Conservation (phyloP, 2,329 filamentous ascomycete genomes). For the Exophiala mesophila region DNA sequence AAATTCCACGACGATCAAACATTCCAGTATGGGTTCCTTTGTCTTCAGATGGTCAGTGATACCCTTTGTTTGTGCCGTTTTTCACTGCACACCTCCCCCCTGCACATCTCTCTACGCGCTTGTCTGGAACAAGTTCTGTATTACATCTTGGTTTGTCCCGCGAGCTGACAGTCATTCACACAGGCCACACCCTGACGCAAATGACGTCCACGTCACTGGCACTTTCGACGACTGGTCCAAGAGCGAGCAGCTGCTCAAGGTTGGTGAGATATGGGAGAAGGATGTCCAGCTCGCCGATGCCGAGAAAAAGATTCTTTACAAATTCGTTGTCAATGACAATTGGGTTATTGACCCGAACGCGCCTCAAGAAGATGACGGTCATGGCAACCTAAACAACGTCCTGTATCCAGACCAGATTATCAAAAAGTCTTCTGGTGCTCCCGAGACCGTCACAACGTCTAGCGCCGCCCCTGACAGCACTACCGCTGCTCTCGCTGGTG, state of each 20-base stretch:
- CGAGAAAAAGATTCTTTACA: constrained; percentile 79
- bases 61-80: not conserved
- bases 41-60: constrained; percentile 26
- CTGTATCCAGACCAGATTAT: constrained; percentile 69
- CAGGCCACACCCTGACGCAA: constrained; percentile 72
- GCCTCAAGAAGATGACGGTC: constrained; percentile 74
- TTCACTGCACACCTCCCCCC: not conserved
- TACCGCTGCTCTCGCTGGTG: constrained; percentile 53
- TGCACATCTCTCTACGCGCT: constrained; percentile 6
- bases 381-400: constrained; percentile 90
- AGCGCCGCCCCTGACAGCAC: constrained; percentile 66
- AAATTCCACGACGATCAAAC: not conserved
- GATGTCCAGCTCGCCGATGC: constrained; percentile 65
- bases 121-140: not conserved
- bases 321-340: constrained; percentile 93
- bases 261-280: constrained; percentile 70
- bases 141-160: not conserved
- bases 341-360: constrained; percentile 81
- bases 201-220: constrained; percentile 89
- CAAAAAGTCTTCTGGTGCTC: constrained; percentile 12
- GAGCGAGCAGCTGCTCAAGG: constrained; percentile 75
- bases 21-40: constrained; percentile 25
- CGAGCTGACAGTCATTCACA: constrained; percentile 8
- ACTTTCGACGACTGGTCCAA: constrained; percentile 94
- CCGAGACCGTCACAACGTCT: constrained; percentile 42